phyloP scores from a whole-genome alignment of 495 filamentous ascomycete species.

The Friedmanniomyces endolithicus region DNA sequence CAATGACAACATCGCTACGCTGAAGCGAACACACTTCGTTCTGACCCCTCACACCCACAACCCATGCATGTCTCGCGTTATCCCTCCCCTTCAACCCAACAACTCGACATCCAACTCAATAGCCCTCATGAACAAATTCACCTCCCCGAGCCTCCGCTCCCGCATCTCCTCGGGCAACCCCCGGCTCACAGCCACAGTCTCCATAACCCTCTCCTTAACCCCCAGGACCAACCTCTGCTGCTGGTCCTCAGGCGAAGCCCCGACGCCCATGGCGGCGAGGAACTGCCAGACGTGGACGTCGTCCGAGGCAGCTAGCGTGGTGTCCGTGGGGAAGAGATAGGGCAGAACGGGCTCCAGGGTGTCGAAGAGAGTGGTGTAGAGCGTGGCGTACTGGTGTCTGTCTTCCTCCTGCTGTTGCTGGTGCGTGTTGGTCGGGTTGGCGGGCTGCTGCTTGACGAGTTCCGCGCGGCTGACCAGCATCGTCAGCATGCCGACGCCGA shows the following conservation, averaged over 20 bases:
- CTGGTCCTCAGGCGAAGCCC: constrained; percentile 79
- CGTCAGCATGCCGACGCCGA: constrained; percentile 79
- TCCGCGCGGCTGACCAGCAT: constrained; percentile 93
- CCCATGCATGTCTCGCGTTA: background rate
- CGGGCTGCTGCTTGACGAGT: constrained; percentile 64
- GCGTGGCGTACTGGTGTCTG: constrained; percentile 61
- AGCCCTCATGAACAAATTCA: constrained; percentile 96
- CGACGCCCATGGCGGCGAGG: constrained; percentile 83
- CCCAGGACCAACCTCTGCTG: constrained; percentile 87
- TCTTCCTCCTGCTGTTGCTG: constrained; percentile 42
- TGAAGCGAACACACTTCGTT: too few species aligned
- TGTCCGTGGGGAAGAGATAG: constrained; percentile 72
- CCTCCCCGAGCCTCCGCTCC: constrained; percentile 67
- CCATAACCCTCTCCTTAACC: constrained; percentile 97
- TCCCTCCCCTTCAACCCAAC: constrained; percentile 46
- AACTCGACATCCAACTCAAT: constrained; percentile 95
- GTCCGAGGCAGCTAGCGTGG: constrained; percentile 41
- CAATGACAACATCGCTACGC: too few species aligned
- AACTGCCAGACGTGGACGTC: constrained; percentile 98
- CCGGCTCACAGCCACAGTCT: constrained; percentile 77
- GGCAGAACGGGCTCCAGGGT: constrained; percentile 68
- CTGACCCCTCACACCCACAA: background rate
- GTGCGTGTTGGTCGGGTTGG: background rate
- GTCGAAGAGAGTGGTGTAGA: constrained; percentile 80
- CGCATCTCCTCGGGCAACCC: constrained; percentile 77